Conservation (phyloP, 2,329 filamentous ascomycete genomes). For the Lachnellula willkommii region DNA sequence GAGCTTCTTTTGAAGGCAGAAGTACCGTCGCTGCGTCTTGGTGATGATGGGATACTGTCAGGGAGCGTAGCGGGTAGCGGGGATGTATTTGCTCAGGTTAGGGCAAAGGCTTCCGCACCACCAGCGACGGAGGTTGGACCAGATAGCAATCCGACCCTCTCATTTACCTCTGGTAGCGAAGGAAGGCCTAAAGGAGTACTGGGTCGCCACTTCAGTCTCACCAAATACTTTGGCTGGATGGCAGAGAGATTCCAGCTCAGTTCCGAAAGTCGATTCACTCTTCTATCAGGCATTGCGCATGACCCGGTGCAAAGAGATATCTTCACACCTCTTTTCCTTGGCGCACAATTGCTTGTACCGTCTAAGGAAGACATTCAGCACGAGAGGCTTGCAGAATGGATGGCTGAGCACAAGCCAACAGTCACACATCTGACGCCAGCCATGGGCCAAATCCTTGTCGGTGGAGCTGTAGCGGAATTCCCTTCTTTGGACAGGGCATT, state of each 20-base stretch:
- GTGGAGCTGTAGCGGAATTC: conserved; percentile 72
- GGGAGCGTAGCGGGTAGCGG: conserved; percentile 55
- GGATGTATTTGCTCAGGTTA: conserved; percentile 62
- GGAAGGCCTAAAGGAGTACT: conserved; percentile 81
- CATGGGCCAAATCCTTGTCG: conserved; percentile 93
- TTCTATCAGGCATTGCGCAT: conserved; percentile 80
- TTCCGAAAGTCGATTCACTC: conserved; percentile 69
- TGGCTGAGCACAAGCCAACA: conserved; percentile 66
- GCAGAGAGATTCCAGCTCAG: conserved; percentile 62
- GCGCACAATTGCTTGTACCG: conserved; percentile 72
- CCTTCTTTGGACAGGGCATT: conserved; percentile 73
- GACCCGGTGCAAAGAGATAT: conserved; percentile 69
- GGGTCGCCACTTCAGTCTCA: conserved; percentile 79
- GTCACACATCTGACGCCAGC: conserved; percentile 89
- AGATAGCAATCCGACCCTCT: conserved; percentile 72
- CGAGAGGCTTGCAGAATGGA: conserved; percentile 84
- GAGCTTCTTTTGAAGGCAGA: conserved; percentile 68
- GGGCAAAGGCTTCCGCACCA: conserved; percentile 36
- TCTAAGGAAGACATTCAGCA: conserved; percentile 79
- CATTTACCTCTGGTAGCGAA: conserved; percentile 70
- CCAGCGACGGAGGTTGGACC: conserved; percentile 78
- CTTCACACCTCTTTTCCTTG: conserved; percentile 84
- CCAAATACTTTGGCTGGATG: conserved; percentile 94
- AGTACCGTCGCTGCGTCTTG: conserved; percentile 67
- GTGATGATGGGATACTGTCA: conserved; percentile 66